A percentile compares a stretch with the other conserved stretches of the same genome.
Conservation (phyloP, 768 basidiomycete genomes). For the Hysterangium stoloniferum region DNA sequence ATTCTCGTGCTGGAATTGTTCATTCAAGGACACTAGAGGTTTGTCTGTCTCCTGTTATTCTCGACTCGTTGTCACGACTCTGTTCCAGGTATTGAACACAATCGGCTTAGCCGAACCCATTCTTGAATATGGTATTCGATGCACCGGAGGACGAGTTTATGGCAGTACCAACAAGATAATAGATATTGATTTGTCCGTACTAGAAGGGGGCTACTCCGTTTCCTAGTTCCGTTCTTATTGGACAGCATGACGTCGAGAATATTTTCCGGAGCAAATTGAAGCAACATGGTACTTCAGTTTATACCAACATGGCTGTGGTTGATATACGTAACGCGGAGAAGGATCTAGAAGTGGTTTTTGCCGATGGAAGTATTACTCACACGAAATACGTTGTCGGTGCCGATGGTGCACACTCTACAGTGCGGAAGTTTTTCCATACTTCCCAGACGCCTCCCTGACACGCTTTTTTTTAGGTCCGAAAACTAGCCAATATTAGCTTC, state of each 20-base stretch:
- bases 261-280: slow-evolving; percentile 29
- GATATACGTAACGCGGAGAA: slow-evolving; percentile 9
- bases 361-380: slow-evolving; percentile 35
- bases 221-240: slow-evolving; percentile 34
- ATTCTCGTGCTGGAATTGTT: slow-evolving; percentile 38
- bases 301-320: slow-evolving; percentile 35
- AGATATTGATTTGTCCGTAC: slow-evolving; percentile 28
- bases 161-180: slow-evolving; percentile 8
- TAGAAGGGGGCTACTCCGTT: slow-evolving; percentile 26
- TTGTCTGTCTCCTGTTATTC: neutral
- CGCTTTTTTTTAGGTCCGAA: slow-evolving; percentile 31
- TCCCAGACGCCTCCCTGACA: slow-evolving; percentile 34
- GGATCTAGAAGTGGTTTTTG: slow-evolving; percentile 37
- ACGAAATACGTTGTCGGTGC: slow-evolving; percentile 43
- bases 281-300: slow-evolving; percentile 25
- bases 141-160: neutral
- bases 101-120: slow-evolving; percentile 23
- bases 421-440: slow-evolving; percentile 35
- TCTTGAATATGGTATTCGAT: slow-evolving; percentile 20
- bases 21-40: slow-evolving; percentile 51
- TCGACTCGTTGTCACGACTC: slow-evolving; percentile 27
- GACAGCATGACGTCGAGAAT: slow-evolving; percentile 38
- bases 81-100: slow-evolving; percentile 31
- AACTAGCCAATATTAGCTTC: slow-evolving; percentile 34
- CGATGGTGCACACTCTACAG: slow-evolving; percentile 41